These are phyloP conservation scores for Globisporangium solare DNA, from an alignment of 352 stramenopile genomes.

Conservation along the genomic window DNA sequence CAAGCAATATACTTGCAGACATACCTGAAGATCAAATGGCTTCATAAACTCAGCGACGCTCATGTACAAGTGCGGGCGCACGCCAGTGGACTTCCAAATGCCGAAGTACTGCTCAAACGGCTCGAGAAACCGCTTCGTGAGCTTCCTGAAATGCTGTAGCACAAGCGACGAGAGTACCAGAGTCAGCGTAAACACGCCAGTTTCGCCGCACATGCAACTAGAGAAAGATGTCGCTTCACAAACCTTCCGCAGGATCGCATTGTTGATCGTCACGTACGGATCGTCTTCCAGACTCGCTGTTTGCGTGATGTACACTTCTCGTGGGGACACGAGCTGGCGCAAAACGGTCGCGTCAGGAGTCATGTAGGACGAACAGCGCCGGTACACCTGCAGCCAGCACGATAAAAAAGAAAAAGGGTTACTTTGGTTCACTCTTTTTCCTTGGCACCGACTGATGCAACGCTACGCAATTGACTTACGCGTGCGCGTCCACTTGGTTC, in stretches of 20 bases:
- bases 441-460: neutral
- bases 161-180: neutral
- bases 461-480: slow-evolving; percentile 5
- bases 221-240: neutral
- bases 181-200: neutral
- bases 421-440: neutral
- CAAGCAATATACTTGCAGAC: neutral
- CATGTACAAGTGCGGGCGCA: slow-evolving; percentile 66
- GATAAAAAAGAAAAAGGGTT: neutral
- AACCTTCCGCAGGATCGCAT: slow-evolving; percentile 76
- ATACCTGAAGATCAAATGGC: slow-evolving; percentile 53
- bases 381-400: slow-evolving; percentile 35
- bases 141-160: slow-evolving; percentile 73
- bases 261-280: slow-evolving; percentile 78
- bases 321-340: slow-evolving; percentile 54
- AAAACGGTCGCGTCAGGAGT: slow-evolving; percentile 55
- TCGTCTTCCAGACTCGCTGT: slow-evolving; percentile 53
- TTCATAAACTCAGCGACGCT: slow-evolving; percentile 68
- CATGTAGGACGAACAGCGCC: slow-evolving; percentile 52
- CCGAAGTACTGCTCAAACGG: slow-evolving; percentile 87
- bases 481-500: slow-evolving; percentile 21
- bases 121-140: slow-evolving; percentile 83
- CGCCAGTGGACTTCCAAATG: slow-evolving; percentile 62
- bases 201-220: neutral
- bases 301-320: slow-evolving; percentile 40